These are phyloP conservation scores for Nicotiana rustica DNA, from an alignment of 305 asterid species.

Conservation along the genomic window DNA sequence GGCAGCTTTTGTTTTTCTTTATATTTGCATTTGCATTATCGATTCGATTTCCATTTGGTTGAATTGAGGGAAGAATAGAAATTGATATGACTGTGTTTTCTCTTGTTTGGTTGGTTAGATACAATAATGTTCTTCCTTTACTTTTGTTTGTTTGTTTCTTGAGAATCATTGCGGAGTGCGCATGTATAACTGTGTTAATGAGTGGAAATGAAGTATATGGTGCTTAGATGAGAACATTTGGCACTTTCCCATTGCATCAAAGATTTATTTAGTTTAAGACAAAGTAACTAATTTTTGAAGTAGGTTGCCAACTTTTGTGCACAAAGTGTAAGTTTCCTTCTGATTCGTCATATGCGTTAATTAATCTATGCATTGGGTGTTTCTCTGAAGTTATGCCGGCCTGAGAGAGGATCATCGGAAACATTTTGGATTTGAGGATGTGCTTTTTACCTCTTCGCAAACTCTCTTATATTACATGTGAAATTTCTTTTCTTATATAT, in stretches of 20 bases:
- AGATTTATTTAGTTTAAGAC: not conserved
- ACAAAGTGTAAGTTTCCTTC: not conserved
- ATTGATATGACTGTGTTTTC: not conserved
- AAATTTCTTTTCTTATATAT: not conserved
- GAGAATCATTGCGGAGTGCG: not conserved
- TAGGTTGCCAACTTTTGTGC: not conserved
- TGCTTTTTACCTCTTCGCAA: not conserved
- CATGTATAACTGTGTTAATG: slow-evolving; percentile 14
- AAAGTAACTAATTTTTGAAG: not conserved
- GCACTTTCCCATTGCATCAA: not conserved
- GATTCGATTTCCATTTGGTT: not conserved
- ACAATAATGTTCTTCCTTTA: not conserved
- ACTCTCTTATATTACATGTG: not conserved
- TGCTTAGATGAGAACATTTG: slow-evolving; percentile 14
- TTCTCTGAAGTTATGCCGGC: not conserved
- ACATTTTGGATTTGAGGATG: not conserved
- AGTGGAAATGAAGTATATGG: not conserved
- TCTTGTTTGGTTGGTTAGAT: slow-evolving; percentile 16
- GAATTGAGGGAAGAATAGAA: not conserved
- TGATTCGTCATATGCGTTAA: not conserved
- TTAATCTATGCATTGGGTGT: not conserved
- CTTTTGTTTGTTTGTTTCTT: slow-evolving; percentile 1
- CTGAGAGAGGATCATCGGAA: slow-evolving; percentile 18
- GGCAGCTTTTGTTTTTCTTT: not conserved
- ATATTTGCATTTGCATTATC: not conserved